Evolutionary conservation across 2,329 filamentous ascomycete genomes (phyloP).

Genomic region (Epicoccum sorghinum): DNA sequence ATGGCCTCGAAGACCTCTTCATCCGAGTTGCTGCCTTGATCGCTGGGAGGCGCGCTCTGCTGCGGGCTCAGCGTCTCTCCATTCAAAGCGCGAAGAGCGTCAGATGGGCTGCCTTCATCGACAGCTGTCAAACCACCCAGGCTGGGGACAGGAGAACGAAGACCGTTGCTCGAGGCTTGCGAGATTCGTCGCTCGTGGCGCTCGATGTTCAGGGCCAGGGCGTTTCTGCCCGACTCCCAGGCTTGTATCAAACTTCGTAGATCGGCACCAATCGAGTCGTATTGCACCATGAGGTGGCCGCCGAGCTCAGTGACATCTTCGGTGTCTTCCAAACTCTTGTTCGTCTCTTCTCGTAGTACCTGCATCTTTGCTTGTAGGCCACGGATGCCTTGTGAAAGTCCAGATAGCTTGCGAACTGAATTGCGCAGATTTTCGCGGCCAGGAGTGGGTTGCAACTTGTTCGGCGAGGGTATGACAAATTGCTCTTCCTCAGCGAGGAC

Average conservation of each 20-base stretch:
- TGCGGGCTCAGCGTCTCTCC: conserved; percentile 65
- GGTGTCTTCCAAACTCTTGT: conserved; percentile 75
- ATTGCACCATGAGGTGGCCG: conserved; percentile 80
- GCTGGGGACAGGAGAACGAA: conserved; percentile 58
- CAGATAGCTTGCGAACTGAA: conserved; percentile 86
- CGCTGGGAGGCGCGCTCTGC: conserved; percentile 48
- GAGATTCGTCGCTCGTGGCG: conserved; percentile 70
- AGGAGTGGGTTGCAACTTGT: conserved; percentile 68
- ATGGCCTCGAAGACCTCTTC: conserved; percentile 91
- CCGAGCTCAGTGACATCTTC: conserved; percentile 74
- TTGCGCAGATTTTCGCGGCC: conserved; percentile 83
- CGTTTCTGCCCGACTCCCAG: conserved; percentile 72
- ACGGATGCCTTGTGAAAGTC: conserved; percentile 86
- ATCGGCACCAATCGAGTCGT: conserved; percentile 91
- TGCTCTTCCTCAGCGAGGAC: conserved; percentile 80
- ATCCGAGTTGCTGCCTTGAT: conserved; percentile 63
- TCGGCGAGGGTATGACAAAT: conserved; percentile 58
- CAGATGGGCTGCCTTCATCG: conserved; percentile 61
- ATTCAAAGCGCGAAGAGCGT: conserved; percentile 78
- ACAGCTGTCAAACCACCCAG: conserved; percentile 68
- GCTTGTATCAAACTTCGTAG: conserved; percentile 65
- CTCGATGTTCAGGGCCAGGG: conserved; percentile 80
- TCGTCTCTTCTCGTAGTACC: conserved; percentile 87
- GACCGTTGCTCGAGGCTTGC: conserved; percentile 55
- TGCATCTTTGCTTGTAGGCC: conserved; percentile 95